Percentiles rank a stretch among this genome's conserved stretches.
Evolutionary conservation across 768 basidiomycete species (phyloP).

Genomic region (Mycena crocata): DNA sequence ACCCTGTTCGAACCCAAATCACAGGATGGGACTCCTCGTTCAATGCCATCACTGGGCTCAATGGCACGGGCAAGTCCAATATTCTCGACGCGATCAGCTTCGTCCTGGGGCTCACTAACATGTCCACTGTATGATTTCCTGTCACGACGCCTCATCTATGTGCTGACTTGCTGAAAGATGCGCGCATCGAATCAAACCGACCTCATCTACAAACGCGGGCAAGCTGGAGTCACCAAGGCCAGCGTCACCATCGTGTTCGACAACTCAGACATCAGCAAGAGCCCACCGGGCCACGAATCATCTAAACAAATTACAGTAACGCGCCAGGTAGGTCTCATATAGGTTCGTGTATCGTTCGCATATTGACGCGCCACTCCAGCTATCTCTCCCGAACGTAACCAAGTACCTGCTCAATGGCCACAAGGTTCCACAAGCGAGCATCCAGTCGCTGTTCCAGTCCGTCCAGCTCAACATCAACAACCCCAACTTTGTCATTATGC

Average conservation of each 20-base stretch:
- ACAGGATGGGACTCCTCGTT: slow-evolving; percentile 98
- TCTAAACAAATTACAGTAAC: slow-evolving; percentile 95
- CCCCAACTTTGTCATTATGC: slow-evolving; percentile 99
- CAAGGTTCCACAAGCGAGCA: slow-evolving; percentile 84
- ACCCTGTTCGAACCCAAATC: slow-evolving; percentile 95
- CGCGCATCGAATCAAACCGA: slow-evolving; percentile 96
- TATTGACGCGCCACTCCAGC: slow-evolving; percentile 57
- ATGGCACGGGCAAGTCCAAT: slow-evolving; percentile 98
- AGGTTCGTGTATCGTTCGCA: not conserved
- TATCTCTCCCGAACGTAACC: slow-evolving; percentile 91
- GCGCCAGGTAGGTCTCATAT: slow-evolving; percentile 75
- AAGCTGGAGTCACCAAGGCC: slow-evolving; percentile 96
- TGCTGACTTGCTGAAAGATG: slow-evolving; percentile 65
- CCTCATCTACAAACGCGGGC: slow-evolving; percentile 98
- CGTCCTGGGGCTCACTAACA: slow-evolving; percentile 96
- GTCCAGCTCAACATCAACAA: slow-evolving; percentile 99
- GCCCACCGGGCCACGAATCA: slow-evolving; percentile 85
- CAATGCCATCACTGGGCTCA: slow-evolving; percentile 97
- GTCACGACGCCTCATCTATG: slow-evolving; percentile 1
- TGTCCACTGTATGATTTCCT: slow-evolving; percentile 82
- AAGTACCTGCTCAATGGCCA: slow-evolving; percentile 98
- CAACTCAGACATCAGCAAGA: slow-evolving; percentile 89
- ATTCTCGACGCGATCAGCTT: slow-evolving; percentile 99
- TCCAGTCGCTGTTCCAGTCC: slow-evolving; percentile 94
- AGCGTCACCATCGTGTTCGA: slow-evolving; percentile 99